Evolutionary conservation across 768 basidiomycete species (phyloP), one percentile per base, ranked within the genome.

Genomic region (Leccinum arenicola): DNA sequence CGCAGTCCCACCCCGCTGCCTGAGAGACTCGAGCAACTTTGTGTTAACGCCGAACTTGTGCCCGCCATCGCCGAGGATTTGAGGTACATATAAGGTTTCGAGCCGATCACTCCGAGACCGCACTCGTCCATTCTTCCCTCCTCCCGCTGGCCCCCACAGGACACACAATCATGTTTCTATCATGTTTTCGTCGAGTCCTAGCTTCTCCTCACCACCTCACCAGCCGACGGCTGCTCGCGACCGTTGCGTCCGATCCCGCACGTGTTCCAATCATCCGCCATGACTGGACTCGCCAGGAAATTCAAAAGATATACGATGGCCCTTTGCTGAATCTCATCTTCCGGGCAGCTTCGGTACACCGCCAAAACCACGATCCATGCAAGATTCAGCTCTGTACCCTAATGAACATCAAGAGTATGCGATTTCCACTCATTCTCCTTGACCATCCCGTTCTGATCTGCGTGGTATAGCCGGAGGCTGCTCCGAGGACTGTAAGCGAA

Each of bases 351-450:
- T 74, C 83, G 3, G 82, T 95, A 11, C 96, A 98, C 74, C 81
- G 95, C 63, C 82, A 87, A 68, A 79, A 90, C 72, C 93, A 97
- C 65, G 89, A 95, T 75, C 88, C 95, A 33, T 81, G 75, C 66
- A 93, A 97, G 79, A 85, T 98, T 31, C 96, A 98, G 75, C 82
- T 98, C 33, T 98, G 95, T 67, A 98, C 96, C 4, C 81, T 98
- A 31, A 94, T 98, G 90, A 98, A 98, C 72, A 98, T 98, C 75
- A 98, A 98, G 76, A 94, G 94, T 92, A 74, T 64, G 89, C 36
- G n/a, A 60, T 51, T 48, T 51, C 56, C 66, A 58, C 65, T 66
- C 55, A 72, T 70, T 70, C 65, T 66, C 61, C 69, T 51, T 52
- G 12, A 35, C 36, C 40, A 6, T 51, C 31, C n/a, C 27, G 4